These are phyloP conservation scores for Gracilaria gracilis DNA, from an alignment of 23 red algal genomes.

Conservation along the genomic window DNA sequence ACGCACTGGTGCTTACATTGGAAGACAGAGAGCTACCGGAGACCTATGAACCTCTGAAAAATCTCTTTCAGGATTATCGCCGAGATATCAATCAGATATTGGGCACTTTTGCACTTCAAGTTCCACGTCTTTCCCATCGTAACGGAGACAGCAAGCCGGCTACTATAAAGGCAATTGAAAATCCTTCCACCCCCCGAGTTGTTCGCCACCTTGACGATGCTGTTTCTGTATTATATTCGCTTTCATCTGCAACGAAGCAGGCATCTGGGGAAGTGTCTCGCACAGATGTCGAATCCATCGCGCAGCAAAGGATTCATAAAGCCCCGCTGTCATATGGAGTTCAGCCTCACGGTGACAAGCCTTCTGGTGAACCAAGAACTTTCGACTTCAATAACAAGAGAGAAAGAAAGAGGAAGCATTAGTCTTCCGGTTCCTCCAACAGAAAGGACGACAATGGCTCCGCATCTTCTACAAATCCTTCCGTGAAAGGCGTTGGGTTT, in stretches of 20 bases:
- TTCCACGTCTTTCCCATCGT: background rate
- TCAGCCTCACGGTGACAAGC: no score
- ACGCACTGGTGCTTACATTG: background rate
- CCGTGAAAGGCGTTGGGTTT: background rate
- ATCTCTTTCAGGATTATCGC: background rate
- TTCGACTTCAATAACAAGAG: no score
- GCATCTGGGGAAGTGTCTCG: background rate
- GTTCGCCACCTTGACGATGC: background rate
- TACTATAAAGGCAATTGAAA: background rate
- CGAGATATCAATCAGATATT: background rate
- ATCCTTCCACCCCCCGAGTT: background rate
- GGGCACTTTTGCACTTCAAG: background rate
- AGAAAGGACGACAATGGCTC: no score
- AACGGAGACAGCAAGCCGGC: background rate
- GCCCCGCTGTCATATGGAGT: no score
- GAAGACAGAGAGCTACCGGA: background rate
- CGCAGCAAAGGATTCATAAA: no score
- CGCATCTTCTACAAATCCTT: background rate
- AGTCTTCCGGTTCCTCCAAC: no score
- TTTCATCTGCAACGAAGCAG: slow-evolving; percentile 6
- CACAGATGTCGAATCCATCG: no score
- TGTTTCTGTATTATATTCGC: background rate
- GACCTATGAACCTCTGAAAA: background rate
- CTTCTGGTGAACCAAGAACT: no score
- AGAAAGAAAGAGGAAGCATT: no score